Conservation (phyloP, 1,284 basidiomycete genomes). For the Pseudozyma sp. region DNA sequence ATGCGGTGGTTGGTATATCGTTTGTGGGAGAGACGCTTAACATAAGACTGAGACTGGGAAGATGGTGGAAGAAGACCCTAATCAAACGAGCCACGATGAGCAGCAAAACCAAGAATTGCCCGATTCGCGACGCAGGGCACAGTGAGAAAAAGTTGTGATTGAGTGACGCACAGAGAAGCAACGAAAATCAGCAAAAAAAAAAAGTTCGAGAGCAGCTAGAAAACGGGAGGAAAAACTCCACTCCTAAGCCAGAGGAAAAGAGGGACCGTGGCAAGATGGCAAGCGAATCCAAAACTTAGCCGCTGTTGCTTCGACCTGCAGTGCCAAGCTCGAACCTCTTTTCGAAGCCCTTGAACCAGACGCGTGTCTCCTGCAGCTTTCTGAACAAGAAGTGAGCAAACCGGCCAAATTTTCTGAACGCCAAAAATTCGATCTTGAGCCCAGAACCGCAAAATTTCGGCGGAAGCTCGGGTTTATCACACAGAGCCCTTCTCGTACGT, state of each 20-base stretch:
- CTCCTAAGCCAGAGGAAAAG: neutral
- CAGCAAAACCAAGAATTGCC: neutral
- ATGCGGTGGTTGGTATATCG: slow-evolving; percentile 1
- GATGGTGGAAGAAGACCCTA: neutral
- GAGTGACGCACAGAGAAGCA: neutral
- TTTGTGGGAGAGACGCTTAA: slow-evolving; percentile 2
- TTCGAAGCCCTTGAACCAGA: neutral
- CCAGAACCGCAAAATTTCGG: too few species aligned
- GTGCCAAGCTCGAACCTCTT: neutral
- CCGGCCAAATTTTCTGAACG: too few species aligned
- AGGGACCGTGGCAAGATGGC: neutral
- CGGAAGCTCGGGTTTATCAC: too few species aligned
- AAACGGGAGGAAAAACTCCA: slow-evolving; percentile 10
- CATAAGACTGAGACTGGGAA: neutral
- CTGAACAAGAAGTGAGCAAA: too few species aligned
- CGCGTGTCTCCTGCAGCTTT: slow-evolving; percentile 1
- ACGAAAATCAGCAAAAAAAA: slow-evolving; percentile 1
- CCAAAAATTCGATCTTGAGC: too few species aligned
- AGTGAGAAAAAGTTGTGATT: neutral
- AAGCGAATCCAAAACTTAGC: neutral
- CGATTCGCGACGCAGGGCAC: slow-evolving; percentile 1
- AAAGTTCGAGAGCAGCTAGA: neutral
- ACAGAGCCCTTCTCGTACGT: too few species aligned
- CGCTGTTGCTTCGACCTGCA: neutral
- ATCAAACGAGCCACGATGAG: neutral